Evolutionary conservation across 2,329 filamentous ascomycete genomes (phyloP).

Genomic region (Balansia obtecta): DNA sequence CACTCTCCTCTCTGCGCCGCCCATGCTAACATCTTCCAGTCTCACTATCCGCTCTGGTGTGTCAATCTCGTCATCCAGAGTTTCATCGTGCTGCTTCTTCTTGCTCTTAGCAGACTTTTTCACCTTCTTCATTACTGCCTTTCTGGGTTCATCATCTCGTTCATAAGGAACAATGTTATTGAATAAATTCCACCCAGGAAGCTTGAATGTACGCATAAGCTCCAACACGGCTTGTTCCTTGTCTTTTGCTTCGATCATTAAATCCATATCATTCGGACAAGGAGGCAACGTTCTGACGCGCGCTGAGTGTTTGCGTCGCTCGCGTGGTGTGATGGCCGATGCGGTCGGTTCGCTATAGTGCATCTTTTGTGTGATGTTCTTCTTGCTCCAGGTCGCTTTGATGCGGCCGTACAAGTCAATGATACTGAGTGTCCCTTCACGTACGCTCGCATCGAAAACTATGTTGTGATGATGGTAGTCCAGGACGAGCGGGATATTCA

Average conservation of each 20-base stretch:
- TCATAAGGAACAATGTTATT: constrained; percentile 68
- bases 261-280: constrained; percentile 70
- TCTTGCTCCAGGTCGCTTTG: constrained; percentile 68
- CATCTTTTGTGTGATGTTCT: constrained; percentile 87
- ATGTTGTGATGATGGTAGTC: constrained; percentile 97
- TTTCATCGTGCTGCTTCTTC: constrained; percentile 22
- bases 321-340: constrained; percentile 57
- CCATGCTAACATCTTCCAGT: constrained; percentile 71
- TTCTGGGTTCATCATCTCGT: constrained; percentile 58
- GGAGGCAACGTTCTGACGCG: constrained; percentile 72
- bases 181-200: constrained; percentile 67
- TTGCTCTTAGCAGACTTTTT: constrained; percentile 26
- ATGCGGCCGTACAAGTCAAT: constrained; percentile 64
- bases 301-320: constrained; percentile 75
- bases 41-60: constrained; percentile 34
- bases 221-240: constrained; percentile 96
- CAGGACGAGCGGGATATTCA: constrained; percentile 86
- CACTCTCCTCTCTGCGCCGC: constrained; percentile 66
- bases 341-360: constrained; percentile 72
- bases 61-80: constrained; percentile 24
- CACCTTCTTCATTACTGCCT: constrained; percentile 25
- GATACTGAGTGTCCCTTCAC: constrained; percentile 79
- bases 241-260: constrained; percentile 99
- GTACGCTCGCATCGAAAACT: constrained; percentile 60
- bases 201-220: constrained; percentile 75